phyloP scores from a whole-genome alignment of 2,329 filamentous ascomycete genomes.

The Diaporthe citrichinensis region DNA sequence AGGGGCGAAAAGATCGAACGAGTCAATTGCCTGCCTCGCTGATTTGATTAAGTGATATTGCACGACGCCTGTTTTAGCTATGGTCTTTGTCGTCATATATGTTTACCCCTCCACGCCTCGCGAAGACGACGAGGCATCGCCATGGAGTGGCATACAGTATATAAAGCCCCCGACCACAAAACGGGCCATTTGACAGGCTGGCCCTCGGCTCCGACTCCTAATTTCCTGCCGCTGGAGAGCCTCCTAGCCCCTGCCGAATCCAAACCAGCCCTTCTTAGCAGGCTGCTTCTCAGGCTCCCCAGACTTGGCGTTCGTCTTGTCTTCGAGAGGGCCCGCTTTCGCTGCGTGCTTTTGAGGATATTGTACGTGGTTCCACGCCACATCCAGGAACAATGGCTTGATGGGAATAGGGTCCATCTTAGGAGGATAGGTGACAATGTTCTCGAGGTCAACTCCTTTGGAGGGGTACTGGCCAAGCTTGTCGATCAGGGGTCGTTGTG shows the following conservation, averaged over 20 bases:
- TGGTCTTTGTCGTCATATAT: slow-evolving; percentile 12
- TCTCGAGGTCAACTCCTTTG: slow-evolving; percentile 79
- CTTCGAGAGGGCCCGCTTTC: slow-evolving; percentile 46
- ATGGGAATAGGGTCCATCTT: slow-evolving; percentile 86
- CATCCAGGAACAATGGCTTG: slow-evolving; percentile 95
- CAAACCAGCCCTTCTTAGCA: slow-evolving; percentile 83
- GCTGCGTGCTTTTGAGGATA: slow-evolving; percentile 77
- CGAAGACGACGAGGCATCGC: slow-evolving; percentile 8
- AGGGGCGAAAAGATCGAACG: background rate
- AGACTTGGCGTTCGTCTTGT: slow-evolving; percentile 48
- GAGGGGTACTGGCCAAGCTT: slow-evolving; percentile 81
- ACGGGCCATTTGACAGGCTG: background rate
- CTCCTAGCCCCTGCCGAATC: slow-evolving; percentile 69
- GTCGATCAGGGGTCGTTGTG: slow-evolving; percentile 75
- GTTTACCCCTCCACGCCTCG: background rate
- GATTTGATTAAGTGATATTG: background rate
- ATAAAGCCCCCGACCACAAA: background rate
- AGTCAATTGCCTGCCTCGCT: background rate
- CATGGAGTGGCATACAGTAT: slow-evolving; percentile 10
- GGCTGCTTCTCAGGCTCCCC: slow-evolving; percentile 60
- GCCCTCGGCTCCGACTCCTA: slow-evolving; percentile 9
- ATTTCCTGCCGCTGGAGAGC: slow-evolving; percentile 32
- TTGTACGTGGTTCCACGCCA: slow-evolving; percentile 97
- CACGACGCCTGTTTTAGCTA: background rate
- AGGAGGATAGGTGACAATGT: slow-evolving; percentile 90